Evolutionary conservation across 208 protist genomes (phyloP).

Genomic region (Naegleria lovaniensis): DNA sequence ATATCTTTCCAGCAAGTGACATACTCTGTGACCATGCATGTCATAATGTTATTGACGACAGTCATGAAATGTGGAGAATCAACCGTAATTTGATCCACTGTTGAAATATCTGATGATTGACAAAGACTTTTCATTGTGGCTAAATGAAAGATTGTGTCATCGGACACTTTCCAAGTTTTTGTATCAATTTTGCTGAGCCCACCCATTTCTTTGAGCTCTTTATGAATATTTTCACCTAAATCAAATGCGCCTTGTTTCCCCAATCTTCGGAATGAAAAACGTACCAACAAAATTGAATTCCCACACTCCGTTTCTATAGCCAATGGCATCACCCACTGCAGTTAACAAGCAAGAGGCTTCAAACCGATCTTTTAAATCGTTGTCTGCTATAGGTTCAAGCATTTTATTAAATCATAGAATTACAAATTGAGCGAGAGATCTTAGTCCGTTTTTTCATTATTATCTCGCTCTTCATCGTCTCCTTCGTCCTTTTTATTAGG

Average conservation of each 20-base stretch:
- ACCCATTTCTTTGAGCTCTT: background rate
- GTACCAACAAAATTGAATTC: too few relatives aligned
- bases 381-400: too few relatives aligned
- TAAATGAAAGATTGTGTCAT: slow-evolving; percentile 17
- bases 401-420: too few relatives aligned
- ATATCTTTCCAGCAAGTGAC: background rate
- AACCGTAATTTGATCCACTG: too few relatives aligned
- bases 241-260: too few relatives aligned
- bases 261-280: too few relatives aligned
- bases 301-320: background rate
- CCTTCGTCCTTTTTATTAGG: slow-evolving; percentile 33
- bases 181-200: background rate
- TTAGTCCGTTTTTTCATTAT: background rate
- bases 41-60: background rate
- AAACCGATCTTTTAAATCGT: too few relatives aligned
- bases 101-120: too few relatives aligned
- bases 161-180: background rate
- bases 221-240: background rate
- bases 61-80: background rate
- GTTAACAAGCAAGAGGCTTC: too few relatives aligned
- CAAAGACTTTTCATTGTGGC: background rate
- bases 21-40: background rate
- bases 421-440: too few relatives aligned
- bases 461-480: background rate
- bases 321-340: too few relatives aligned